A percentile compares a stretch with the other conserved stretches of the same genome.
Evolutionary conservation across 257 asterid species (phyloP).

Genomic region (Cruciata laevipes): DNA sequence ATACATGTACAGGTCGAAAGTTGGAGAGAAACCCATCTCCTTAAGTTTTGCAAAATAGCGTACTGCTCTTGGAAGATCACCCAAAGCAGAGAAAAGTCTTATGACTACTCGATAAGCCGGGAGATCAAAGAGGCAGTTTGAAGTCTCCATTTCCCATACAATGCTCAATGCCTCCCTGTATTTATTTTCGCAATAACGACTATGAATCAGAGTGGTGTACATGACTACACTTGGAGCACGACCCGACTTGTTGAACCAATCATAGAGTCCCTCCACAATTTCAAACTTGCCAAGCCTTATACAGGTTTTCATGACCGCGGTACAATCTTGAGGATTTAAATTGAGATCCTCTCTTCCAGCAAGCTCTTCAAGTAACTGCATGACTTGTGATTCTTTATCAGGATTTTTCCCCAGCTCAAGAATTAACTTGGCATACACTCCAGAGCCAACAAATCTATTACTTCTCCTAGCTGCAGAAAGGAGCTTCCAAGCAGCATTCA

Average conservation of each 20-base stretch:
- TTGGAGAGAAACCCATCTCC: constrained; percentile 65
- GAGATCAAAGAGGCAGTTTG: constrained; percentile 61
- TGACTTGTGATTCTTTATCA: constrained; percentile 33
- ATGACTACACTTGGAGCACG: constrained; percentile 52
- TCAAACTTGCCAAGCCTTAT: constrained; percentile 50
- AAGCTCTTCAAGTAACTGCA: constrained; percentile 66
- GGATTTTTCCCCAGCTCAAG: constrained; percentile 60
- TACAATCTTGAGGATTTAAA: constrained; percentile 58
- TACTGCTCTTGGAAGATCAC: constrained; percentile 51
- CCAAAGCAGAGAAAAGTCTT: constrained; percentile 65
- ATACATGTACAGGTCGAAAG: constrained; percentile 48
- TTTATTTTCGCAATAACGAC: constrained; percentile 44
- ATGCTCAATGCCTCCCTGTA: constrained; percentile 63
- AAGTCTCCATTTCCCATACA: constrained; percentile 85
- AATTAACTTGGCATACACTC: constrained; percentile 64
- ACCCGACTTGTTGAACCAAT: constrained; percentile 60
- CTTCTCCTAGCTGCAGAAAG: constrained; percentile 44
- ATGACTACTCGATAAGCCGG: constrained; percentile 71
- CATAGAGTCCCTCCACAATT: constrained; percentile 55
- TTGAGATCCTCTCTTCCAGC: constrained; percentile 61
- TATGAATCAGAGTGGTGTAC: constrained; percentile 69
- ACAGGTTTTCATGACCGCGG: constrained; percentile 69
- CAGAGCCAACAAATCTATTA: constrained; percentile 41
- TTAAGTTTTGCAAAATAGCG: constrained; percentile 64
- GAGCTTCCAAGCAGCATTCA: constrained; percentile 56